phyloP scores from a whole-genome alignment of 108 stramenopile genomes.

The Cyclotella cryptica region DNA sequence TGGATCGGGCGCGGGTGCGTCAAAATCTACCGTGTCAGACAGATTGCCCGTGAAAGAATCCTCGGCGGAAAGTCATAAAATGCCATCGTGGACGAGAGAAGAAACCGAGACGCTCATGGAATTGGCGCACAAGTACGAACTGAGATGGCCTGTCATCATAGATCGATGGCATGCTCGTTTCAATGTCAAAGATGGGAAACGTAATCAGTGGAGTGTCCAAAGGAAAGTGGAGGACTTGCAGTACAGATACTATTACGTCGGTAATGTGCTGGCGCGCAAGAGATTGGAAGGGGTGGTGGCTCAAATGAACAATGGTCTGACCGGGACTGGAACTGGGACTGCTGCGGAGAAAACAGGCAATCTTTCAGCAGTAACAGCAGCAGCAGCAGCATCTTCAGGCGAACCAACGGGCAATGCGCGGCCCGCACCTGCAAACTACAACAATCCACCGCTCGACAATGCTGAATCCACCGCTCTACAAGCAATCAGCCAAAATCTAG shows the following conservation, averaged over 20 bases:
- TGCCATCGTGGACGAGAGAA: slow-evolving; percentile 77
- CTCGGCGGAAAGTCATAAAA: slow-evolving; percentile 25
- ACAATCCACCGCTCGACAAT: background rate
- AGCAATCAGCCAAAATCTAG: background rate
- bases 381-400: too few relatives aligned
- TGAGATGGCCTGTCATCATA: slow-evolving; percentile 94
- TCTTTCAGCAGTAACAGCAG: background rate
- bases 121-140: slow-evolving; percentile 76
- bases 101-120: slow-evolving; percentile 94
- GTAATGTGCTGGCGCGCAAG: slow-evolving; percentile 61
- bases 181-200: background rate
- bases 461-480: background rate
- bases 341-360: slow-evolving; percentile 36
- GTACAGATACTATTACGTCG: slow-evolving; percentile 90
- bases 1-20: background rate
- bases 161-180: slow-evolving; percentile 74
- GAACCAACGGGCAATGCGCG: too few relatives aligned
- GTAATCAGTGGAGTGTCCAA: slow-evolving; percentile 25
- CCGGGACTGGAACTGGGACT: background rate
- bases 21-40: background rate
- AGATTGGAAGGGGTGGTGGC: slow-evolving; percentile 35
- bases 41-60: background rate
- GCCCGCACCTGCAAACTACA: too few relatives aligned
- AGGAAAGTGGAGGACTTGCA: slow-evolving; percentile 89
- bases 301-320: background rate